phyloP scores from a whole-genome alignment of 2,329 filamentous ascomycete species.

The Microdochium bolleyi region DNA sequence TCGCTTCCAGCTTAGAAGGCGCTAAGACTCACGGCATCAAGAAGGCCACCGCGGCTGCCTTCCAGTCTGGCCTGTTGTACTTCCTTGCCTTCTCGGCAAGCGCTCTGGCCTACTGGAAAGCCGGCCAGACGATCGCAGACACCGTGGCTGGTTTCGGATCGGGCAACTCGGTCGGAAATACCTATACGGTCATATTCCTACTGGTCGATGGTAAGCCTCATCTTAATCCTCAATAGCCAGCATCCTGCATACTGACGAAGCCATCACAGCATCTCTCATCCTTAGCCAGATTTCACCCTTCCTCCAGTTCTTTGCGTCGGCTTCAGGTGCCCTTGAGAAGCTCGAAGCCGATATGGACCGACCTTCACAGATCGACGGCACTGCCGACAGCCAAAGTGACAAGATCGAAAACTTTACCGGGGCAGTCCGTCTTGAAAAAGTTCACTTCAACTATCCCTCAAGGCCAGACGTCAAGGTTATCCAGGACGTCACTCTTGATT shows the following conservation, averaged over 20 bases:
- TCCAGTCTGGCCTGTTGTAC: constrained; percentile 55
- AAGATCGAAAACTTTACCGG: constrained; percentile 35
- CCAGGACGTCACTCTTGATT: constrained; percentile 21
- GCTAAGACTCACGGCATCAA: constrained; percentile 42
- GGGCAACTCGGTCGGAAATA: constrained; percentile 31
- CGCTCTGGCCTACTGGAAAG: constrained; percentile 59
- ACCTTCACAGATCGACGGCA: constrained; percentile 32
- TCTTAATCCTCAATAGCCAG: not conserved
- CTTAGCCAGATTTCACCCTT: constrained; percentile 53
- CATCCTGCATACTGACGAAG: constrained; percentile 23
- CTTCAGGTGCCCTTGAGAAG: constrained; percentile 45
- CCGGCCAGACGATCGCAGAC: constrained; percentile 35
- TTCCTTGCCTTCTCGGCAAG: constrained; percentile 59
- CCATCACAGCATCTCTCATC: constrained; percentile 41
- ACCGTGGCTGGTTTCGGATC: constrained; percentile 23
- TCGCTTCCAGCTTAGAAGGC: constrained; percentile 34
- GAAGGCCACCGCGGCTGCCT: constrained; percentile 45
- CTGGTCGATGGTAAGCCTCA: constrained; percentile 45
- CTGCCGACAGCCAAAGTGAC: constrained; percentile 31
- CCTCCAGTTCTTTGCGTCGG: constrained; percentile 49
- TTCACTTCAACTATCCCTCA: constrained; percentile 28
- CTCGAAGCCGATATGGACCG: constrained; percentile 47
- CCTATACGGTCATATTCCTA: constrained; percentile 58
- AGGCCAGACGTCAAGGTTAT: constrained; percentile 25
- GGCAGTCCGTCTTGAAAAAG: constrained; percentile 24